Percentiles rank a stretch among this genome's conserved stretches.
phyloP scores from a whole-genome alignment of 805 yeast species.

The Myxozyma mucilagina region DNA sequence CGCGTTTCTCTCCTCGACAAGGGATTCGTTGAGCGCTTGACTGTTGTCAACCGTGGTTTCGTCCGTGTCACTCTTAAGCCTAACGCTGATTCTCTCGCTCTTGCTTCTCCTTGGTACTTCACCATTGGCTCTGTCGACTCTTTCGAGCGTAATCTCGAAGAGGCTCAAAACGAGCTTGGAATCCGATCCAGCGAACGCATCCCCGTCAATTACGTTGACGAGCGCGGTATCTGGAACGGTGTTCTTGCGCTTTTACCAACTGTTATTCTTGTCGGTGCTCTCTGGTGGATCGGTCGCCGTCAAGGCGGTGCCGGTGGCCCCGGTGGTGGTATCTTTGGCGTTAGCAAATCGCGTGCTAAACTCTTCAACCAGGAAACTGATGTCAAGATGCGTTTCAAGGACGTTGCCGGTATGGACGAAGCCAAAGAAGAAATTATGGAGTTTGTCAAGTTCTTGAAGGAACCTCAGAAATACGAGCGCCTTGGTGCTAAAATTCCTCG shows the following conservation, averaged over 20 bases:
- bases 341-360: slow-evolving; percentile 84
- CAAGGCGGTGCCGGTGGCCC: slow-evolving; percentile 66
- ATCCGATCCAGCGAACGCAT: slow-evolving; percentile 64
- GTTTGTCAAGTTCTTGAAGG: slow-evolving; percentile 88
- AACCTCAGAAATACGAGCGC: slow-evolving; percentile 85
- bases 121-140: slow-evolving; percentile 85
- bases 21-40: slow-evolving; percentile 70
- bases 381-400: slow-evolving; percentile 82
- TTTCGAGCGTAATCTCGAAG: slow-evolving; percentile 77
- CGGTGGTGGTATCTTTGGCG: slow-evolving; percentile 69
- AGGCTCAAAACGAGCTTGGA: slow-evolving; percentile 69
- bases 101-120: slow-evolving; percentile 53
- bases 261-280: slow-evolving; percentile 79
- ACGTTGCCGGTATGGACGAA: slow-evolving; percentile 97
- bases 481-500: slow-evolving; percentile 97
- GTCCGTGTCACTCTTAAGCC: slow-evolving; percentile 64
- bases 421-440: slow-evolving; percentile 98
- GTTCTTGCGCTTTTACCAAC: slow-evolving; percentile 85
- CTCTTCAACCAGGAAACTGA: slow-evolving; percentile 89
- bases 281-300: slow-evolving; percentile 75
- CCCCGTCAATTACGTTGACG: slow-evolving; percentile 78
- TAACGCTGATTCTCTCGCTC: slow-evolving; percentile 56
- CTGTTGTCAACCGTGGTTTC: slow-evolving; percentile 72
- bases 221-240: slow-evolving; percentile 64
- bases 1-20: slow-evolving; percentile 69